Conservation (phyloP, 805 yeast genomes). For the Saccharomyces cerevisiae region DNA sequence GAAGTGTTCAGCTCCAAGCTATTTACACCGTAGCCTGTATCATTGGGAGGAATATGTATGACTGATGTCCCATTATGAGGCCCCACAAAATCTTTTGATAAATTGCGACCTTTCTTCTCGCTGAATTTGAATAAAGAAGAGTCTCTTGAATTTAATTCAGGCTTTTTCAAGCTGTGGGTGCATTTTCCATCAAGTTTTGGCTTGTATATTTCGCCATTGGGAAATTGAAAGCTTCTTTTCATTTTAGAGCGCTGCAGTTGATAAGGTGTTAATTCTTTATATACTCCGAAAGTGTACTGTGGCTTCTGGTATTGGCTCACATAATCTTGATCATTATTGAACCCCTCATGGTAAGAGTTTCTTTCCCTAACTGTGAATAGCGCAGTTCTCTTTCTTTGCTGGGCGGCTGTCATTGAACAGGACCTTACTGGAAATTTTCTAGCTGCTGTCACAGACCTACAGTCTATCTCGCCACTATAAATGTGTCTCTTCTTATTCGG, state of each 20-base stretch:
- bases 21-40: background rate
- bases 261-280: slow-evolving; percentile 18
- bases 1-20: background rate
- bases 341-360: background rate
- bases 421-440: background rate
- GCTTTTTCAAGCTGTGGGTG: background rate
- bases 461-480: background rate
- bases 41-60: background rate
- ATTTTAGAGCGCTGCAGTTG: slow-evolving; percentile 25
- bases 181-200: slow-evolving; percentile 10
- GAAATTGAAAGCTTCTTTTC: slow-evolving; percentile 24
- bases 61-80: background rate
- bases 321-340: background rate
- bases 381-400: background rate
- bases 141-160: background rate
- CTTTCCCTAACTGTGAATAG: background rate
- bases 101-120: background rate
- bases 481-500: background rate
- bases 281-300: background rate
- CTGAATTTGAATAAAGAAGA: background rate
- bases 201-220: slow-evolving; percentile 29
- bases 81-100: background rate
- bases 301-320: background rate
- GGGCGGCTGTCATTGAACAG: background rate
- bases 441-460: background rate